Evolutionary conservation across 2,329 filamentous ascomycete species (phyloP).

Genomic region (Microdochium bolleyi): DNA sequence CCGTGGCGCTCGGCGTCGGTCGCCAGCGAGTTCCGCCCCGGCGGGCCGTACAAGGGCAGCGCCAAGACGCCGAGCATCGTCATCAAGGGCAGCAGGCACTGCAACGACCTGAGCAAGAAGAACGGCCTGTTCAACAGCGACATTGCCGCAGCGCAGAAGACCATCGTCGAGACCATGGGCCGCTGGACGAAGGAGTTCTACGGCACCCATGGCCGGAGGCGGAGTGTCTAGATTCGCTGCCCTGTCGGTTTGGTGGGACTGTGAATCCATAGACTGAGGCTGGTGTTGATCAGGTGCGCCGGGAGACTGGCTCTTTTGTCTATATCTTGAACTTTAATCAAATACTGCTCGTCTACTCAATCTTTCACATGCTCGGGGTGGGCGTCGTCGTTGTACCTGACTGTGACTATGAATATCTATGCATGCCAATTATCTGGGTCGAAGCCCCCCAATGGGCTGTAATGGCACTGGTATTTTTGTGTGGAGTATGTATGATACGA

Average conservation of each 20-base stretch:
- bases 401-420: too few relatives aligned
- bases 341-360: too few relatives aligned
- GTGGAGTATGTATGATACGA: too few relatives aligned
- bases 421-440: too few relatives aligned
- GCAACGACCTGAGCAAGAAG: slow-evolving; percentile 39
- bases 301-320: too few relatives aligned
- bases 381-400: too few relatives aligned
- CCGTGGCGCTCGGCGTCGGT: slow-evolving; percentile 50
- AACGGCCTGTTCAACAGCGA: slow-evolving; percentile 38
- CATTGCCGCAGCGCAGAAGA: slow-evolving; percentile 33
- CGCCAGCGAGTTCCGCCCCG: slow-evolving; percentile 42
- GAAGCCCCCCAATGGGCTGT: too few relatives aligned
- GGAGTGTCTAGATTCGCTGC: not conserved
- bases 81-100: slow-evolving; percentile 46
- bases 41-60: slow-evolving; percentile 41
- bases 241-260: not conserved
- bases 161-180: slow-evolving; percentile 9
- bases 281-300: too few relatives aligned
- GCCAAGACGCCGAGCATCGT: slow-evolving; percentile 39
- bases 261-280: not conserved
- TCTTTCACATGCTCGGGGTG: too few relatives aligned
- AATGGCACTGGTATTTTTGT: too few relatives aligned
- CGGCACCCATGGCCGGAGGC: not conserved
- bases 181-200: slow-evolving; percentile 10
- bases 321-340: too few relatives aligned